phyloP scores from a whole-genome alignment of 2,329 filamentous ascomycete species.

The Daldinia sp. region DNA sequence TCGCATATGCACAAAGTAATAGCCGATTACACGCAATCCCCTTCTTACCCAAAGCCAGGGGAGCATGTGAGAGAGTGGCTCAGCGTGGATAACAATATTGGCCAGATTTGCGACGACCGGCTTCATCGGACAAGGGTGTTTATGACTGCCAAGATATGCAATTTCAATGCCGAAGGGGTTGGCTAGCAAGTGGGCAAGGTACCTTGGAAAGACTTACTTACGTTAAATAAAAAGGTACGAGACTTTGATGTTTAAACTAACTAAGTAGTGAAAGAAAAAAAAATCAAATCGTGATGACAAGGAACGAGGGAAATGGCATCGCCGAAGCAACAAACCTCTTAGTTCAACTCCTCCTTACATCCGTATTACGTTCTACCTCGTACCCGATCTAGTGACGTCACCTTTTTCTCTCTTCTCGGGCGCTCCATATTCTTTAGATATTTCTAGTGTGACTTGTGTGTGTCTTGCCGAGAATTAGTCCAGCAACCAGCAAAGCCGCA shows the following conservation, averaged over 20 bases:
- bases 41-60: constrained; percentile 8
- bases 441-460: not conserved
- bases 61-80: constrained; percentile 25
- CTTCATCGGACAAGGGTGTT: constrained; percentile 8
- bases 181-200: not conserved
- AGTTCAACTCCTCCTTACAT: not conserved
- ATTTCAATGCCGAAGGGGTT: constrained; percentile 10
- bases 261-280: constrained; percentile 10
- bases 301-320: not conserved
- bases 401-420: not conserved
- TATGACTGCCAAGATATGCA: constrained; percentile 3
- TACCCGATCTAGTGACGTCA: constrained; percentile 11
- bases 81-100: constrained; percentile 17
- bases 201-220: constrained; percentile 1
- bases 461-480: constrained; percentile 1
- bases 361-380: not conserved
- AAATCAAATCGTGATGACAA: not conserved
- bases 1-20: constrained; percentile 14
- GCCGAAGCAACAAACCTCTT: not conserved
- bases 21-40: constrained; percentile 24
- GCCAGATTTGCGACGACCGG: constrained; percentile 15
- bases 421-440: not conserved
- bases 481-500: not conserved
- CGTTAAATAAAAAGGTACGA: constrained; percentile 10
- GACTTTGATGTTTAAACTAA: constrained; percentile 3